Base-by-base conservation (phyloP, 169 alveolate species). In the Plasmodium knowlesi region DNA sequence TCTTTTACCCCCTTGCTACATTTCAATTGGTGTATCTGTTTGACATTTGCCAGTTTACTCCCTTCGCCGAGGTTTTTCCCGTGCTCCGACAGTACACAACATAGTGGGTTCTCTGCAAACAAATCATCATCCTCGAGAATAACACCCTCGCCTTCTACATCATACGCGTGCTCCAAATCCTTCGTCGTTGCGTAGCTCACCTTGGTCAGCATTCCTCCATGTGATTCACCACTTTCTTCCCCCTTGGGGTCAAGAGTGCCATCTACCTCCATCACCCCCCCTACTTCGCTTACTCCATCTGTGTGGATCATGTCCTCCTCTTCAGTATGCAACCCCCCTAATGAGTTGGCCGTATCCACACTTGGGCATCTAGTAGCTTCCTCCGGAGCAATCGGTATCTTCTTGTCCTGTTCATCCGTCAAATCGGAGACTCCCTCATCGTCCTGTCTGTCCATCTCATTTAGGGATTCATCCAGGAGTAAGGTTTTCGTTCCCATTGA, bases 401-500 rank as follows among this genome's bases (percentile, higher is more conserved):
- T 19, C 30, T 0, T 61, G 2, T 19, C 34, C 74, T 61, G 34
- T 22, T 61, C 74, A 61, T n/a, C 32, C 74, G 28, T 25, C 74
- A 61, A 46, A 46, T 9, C 0, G 92, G 92, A 6, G 84, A 41
- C 72, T 37, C 78, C 32, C 50, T 37, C 54, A 25, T 22, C 32
- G 5, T 79, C 57, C 5, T 80, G 41, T 25, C 28, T 89, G 8
- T 39, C 53, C 53, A 79, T 32, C 28, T 79, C 30, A 61, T 89
- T 79, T 50, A 89, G 14, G 10, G 94, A 89, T 50, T 79, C 83
- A 6, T 89, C 89, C 74, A 89, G 46, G 22, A 70, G 61, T 67
- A 89, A 57, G 1, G 94, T 89, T 73, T 67, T 89, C 22, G 88
- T 79, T 34, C 79, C 83, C 50, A 89, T 67, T n/a, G 94, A 46